Conservation (phyloP, 1,284 basidiomycete genomes). For the Psilocybe mexicana region DNA sequence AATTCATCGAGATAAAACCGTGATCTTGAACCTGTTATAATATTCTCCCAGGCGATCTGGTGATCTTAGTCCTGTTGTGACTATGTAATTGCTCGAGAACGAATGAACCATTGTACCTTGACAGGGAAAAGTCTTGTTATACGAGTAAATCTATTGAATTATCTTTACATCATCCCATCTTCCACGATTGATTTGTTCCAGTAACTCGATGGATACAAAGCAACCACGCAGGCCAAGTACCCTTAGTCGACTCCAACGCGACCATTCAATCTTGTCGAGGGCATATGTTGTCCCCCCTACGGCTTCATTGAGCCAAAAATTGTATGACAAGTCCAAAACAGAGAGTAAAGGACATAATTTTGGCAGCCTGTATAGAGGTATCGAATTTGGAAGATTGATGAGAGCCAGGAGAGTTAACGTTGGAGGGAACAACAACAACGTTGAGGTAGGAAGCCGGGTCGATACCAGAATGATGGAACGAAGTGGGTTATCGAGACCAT, state of each 20-base stretch:
- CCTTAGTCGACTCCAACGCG: conserved; percentile 48
- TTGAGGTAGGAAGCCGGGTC: conserved; percentile 33
- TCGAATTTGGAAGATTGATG: conserved; percentile 49
- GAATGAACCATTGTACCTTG: too few species aligned
- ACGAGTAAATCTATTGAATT: conserved; percentile 2
- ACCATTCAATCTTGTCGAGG: conserved; percentile 57
- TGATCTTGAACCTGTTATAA: conserved; percentile 13
- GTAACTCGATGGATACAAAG: conserved; percentile 39
- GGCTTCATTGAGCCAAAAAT: conserved; percentile 52
- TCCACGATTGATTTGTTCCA: conserved; percentile 51
- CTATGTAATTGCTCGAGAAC: too few species aligned
- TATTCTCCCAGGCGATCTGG: background rate
- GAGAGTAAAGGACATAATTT: conserved; percentile 61
- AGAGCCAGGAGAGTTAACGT: conserved; percentile 61
- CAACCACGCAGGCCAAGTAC: conserved; percentile 58
- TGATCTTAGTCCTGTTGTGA: too few species aligned
- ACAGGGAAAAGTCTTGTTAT: too few species aligned
- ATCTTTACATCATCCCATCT: conserved; percentile 65
- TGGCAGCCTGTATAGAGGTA: conserved; percentile 57
- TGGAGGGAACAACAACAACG: conserved; percentile 52
- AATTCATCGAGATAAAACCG: conserved; percentile 47
- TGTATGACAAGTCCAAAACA: conserved; percentile 67
- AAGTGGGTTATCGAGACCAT: conserved; percentile 31
- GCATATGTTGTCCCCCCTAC: conserved; percentile 34
- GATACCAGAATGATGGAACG: conserved; percentile 43